A percentile compares a stretch with the other conserved stretches of the same genome.
phyloP scores from a whole-genome alignment of 1,284 basidiomycete species.

The Vanrija humicola region DNA sequence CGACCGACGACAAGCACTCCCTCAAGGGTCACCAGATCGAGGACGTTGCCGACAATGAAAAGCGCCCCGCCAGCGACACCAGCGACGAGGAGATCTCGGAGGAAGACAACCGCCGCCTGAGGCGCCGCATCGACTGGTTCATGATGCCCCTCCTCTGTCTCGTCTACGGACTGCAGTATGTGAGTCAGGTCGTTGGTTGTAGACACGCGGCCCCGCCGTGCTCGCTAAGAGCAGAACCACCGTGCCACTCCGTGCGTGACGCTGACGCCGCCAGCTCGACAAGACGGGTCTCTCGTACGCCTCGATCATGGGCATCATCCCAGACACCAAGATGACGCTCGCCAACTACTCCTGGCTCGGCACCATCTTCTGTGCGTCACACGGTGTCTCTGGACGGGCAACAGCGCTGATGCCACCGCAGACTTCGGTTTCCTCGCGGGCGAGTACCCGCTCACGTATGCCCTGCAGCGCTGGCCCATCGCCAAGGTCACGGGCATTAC shows the following conservation, averaged over 20 bases:
- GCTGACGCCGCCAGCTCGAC: slow-evolving; percentile 5
- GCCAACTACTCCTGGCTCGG: slow-evolving; percentile 19
- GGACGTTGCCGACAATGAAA: too few relatives aligned
- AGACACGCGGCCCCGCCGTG: too few relatives aligned
- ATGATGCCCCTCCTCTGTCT: slow-evolving; percentile 1
- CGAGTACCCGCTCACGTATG: slow-evolving; percentile 19
- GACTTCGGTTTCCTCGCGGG: slow-evolving; percentile 21
- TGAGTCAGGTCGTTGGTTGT: neutral
- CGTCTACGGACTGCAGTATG: neutral
- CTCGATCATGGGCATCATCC: slow-evolving; percentile 10
- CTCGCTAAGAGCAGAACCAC: too few relatives aligned
- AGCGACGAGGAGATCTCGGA: too few relatives aligned
- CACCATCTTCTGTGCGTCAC: slow-evolving; percentile 19
- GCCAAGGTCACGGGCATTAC: slow-evolving; percentile 4
- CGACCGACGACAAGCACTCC: too few relatives aligned
- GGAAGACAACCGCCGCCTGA: slow-evolving; percentile 1
- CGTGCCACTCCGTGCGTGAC: too few relatives aligned
- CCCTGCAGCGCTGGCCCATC: slow-evolving; percentile 16
- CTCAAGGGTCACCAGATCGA: too few relatives aligned
- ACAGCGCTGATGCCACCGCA: neutral
- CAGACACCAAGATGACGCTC: slow-evolving; percentile 6
- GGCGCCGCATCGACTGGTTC: slow-evolving; percentile 1
- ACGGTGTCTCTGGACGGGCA: neutral
- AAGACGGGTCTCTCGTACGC: slow-evolving; percentile 14
- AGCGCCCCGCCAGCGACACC: too few relatives aligned